phyloP scores from a whole-genome alignment of 768 basidiomycete genomes.

The Trichaptum fuscoviolaceum region DNA sequence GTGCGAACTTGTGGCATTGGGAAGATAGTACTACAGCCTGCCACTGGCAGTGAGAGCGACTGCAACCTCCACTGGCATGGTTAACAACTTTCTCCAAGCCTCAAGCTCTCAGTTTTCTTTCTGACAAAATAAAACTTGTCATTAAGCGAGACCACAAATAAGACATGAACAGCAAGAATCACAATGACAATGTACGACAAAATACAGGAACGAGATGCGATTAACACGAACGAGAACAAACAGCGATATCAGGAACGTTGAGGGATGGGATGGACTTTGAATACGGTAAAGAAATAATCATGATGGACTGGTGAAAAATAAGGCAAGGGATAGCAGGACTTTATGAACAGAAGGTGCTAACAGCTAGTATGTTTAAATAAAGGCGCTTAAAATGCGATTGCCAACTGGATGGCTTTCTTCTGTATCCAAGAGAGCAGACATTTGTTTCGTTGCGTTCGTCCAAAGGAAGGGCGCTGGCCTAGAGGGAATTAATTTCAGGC shows the following conservation, averaged over 20 bases:
- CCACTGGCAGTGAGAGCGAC: no score
- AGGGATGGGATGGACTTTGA: background rate
- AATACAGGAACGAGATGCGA: slow-evolving; percentile 1
- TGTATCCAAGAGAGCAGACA: background rate
- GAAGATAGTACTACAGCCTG: no score
- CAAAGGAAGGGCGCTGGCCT: no score
- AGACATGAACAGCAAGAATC: background rate
- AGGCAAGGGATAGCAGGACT: background rate
- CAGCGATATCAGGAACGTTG: background rate
- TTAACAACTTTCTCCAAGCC: background rate
- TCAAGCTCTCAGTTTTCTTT: background rate
- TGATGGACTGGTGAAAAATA: background rate
- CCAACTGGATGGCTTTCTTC: background rate
- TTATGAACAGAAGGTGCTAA: background rate
- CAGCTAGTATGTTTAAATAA: background rate
- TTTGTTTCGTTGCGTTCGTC: background rate
- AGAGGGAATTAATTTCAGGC: background rate
- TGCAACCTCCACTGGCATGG: no score
- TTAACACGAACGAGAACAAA: slow-evolving; percentile 1
- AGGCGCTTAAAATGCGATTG: background rate
- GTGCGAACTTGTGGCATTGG: no score
- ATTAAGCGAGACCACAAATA: background rate
- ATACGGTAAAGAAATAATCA: background rate
- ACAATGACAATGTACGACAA: background rate
- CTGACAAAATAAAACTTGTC: background rate